These are phyloP conservation scores for Scedosporium apiospermum DNA, from an alignment of 2,329 filamentous ascomycete species.

Conservation along the genomic window DNA sequence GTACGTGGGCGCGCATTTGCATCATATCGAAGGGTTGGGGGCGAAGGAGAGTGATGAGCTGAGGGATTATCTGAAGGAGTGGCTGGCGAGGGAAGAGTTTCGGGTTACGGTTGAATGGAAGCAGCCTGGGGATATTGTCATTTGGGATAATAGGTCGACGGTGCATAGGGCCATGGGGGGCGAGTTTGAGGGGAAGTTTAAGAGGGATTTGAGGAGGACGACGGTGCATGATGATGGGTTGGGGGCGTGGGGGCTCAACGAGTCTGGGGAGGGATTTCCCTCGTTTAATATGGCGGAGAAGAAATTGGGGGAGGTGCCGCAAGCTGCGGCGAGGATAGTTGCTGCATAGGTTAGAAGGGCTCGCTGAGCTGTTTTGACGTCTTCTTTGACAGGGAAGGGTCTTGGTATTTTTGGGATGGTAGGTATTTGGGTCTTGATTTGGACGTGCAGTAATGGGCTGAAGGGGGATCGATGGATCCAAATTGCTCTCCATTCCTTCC, in stretches of 20 bases:
- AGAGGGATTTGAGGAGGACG: constrained; percentile 44
- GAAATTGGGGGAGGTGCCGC: not conserved
- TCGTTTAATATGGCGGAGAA: not conserved
- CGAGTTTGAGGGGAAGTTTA: constrained; percentile 35
- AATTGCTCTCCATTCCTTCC: too few relatives aligned
- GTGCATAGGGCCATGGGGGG: constrained; percentile 44
- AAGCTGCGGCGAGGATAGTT: not conserved
- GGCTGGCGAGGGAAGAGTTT: constrained; percentile 38
- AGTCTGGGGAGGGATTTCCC: not conserved
- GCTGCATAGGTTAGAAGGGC: not conserved
- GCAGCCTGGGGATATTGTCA: constrained; percentile 37
- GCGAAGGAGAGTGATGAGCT: constrained; percentile 24
- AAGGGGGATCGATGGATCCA: too few relatives aligned
- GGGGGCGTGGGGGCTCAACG: constrained; percentile 28
- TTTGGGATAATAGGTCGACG: constrained; percentile 51
- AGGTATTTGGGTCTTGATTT: too few relatives aligned
- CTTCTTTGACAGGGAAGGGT: too few relatives aligned
- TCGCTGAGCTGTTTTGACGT: not conserved
- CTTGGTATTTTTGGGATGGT: too few relatives aligned
- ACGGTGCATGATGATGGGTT: constrained; percentile 40
- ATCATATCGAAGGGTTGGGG: constrained; percentile 38
- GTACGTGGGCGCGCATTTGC: constrained; percentile 42
- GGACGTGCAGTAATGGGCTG: too few relatives aligned
- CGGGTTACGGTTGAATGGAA: constrained; percentile 37
- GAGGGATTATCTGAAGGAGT: constrained; percentile 31